Evolutionary conservation across 305 asterid genomes (phyloP).

Genomic region (Rubia tinctorum): DNA sequence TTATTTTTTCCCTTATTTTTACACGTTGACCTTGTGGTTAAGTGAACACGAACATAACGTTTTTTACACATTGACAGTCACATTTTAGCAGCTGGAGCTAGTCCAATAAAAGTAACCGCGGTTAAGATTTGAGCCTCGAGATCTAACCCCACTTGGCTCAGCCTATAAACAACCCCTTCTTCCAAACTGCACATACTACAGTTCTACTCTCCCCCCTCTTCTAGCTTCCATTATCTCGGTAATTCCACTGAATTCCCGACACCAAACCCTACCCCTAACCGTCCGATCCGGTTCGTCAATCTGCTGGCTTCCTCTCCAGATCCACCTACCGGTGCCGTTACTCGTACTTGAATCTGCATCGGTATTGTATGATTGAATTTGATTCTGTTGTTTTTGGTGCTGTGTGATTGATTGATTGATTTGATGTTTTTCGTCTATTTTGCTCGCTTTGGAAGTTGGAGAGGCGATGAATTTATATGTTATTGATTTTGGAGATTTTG

Average conservation of each 20-base stretch:
- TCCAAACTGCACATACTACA: neutral
- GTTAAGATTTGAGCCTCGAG: constrained; percentile 10
- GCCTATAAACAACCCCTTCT: constrained; percentile 1
- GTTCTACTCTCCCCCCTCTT: neutral
- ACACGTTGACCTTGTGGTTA: neutral
- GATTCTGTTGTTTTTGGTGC: neutral
- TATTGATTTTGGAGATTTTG: neutral
- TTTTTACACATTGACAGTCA: neutral
- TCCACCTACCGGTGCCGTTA: constrained; percentile 10
- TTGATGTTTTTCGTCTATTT: neutral
- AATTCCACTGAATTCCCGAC: neutral
- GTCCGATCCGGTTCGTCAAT: constrained; percentile 10
- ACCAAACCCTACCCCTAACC: constrained; percentile 14
- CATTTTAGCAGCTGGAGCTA: neutral
- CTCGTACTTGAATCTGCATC: neutral
- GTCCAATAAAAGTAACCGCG: neutral
- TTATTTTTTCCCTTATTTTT: neutral
- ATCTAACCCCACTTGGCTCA: constrained; percentile 11
- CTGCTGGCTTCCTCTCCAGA: neutral
- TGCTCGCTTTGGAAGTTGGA: neutral
- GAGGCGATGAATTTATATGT: neutral
- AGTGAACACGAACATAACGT: neutral
- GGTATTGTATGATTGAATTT: neutral
- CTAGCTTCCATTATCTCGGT: neutral
- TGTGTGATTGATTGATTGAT: neutral